Evolutionary conservation across 1,284 basidiomycete species (phyloP), one percentile per base, ranked within the genome.

Genomic region (Trichosporon faecale): DNA sequence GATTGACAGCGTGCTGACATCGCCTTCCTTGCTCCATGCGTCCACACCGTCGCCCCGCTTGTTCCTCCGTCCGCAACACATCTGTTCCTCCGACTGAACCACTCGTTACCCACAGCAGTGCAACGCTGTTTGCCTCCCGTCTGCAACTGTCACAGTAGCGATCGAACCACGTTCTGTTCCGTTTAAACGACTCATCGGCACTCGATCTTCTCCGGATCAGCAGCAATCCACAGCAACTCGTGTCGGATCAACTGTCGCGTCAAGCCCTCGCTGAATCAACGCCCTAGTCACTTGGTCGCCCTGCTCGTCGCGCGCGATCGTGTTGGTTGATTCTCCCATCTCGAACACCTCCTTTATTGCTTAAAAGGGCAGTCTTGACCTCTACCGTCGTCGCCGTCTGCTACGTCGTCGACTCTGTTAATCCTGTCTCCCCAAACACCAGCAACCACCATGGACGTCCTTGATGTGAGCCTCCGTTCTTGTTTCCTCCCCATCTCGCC

Each of bases 391-490:
- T 61, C 57, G 57, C 27, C 57, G 57, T 31, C 25, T 31, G 29
- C 29, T 33, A 52, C 57, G 57, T 61, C 57, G 57, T 61, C 57
- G 55, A 61, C 57, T 61, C 27, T 61, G 57, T 31, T 23, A 61
- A 61, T 31, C 25, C 57, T 31, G 57, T 61, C 57, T 61, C 57
- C 27, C 35, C 64, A 57, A 57, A 60, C 63, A 64, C 64, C 29
- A 44, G 46, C 65, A 31, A 35, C 69, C 52, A 57, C 64, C 61
- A 78, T 78, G 77, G 77, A 78, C 68, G 77, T 78, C 23, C 74
- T 78, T 21, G 77, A 78, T 68, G 77, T 78, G 65, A 78, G 77
- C 76, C 12, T 21, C 37, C 68, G 57, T 23, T 61, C 65, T 63
- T 37, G 52, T 63, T 37, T 57, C 63, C n/a, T 25, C 44, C 40